Base-by-base conservation (phyloP, 2,329 filamentous ascomycete genomes). In the Fusarium sp. region DNA sequence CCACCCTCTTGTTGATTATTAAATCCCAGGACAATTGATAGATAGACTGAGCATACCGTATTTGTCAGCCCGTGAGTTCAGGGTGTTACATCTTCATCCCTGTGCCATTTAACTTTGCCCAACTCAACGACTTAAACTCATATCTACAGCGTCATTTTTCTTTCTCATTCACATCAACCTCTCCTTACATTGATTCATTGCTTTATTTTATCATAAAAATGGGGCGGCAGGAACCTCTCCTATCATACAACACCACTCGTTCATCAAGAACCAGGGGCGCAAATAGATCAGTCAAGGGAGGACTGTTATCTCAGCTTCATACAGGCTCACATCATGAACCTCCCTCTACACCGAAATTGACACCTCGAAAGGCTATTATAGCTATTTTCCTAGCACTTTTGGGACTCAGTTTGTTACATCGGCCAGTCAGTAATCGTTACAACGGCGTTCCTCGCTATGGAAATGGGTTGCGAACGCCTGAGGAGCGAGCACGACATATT, bases 401-500 rank as follows among this genome's bases (percentile, higher is more conserved):
- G 7, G 60, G 69, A 2, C 65, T 80, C 27, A 72, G 76, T 27
- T 33, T 78, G 20, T 66, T 80, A 33, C 73, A 77, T 46, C 56
- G 73, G 41, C 75, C 76, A n/a, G 64, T 75, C 30, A 60, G 49
- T 11, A 69, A 66, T 48, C 75, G 77, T 17, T 76, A 76, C 37
- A 71, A 70, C 35, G 70, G 66, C 15, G 53, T 74, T 15, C 73
- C 67, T 37, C 66, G 77, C n/a, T 72, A 77, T 66, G 59, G 75
- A 61, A 69, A 76, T 32, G 75, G 71, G 42, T 75, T 78, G 8
- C 71, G 74, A 62, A 81, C 81, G 7, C 74, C 85, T 26, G 83
- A 87, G 53, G 78, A 85, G 52, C 81, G 85, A 40, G 85, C 85
- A 42, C 81, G 81, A 38, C 78, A 77, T 37, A 85, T 88, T 37